Conservation (phyloP, 208 protist species). For the Trypanosoma melophagium region DNA sequence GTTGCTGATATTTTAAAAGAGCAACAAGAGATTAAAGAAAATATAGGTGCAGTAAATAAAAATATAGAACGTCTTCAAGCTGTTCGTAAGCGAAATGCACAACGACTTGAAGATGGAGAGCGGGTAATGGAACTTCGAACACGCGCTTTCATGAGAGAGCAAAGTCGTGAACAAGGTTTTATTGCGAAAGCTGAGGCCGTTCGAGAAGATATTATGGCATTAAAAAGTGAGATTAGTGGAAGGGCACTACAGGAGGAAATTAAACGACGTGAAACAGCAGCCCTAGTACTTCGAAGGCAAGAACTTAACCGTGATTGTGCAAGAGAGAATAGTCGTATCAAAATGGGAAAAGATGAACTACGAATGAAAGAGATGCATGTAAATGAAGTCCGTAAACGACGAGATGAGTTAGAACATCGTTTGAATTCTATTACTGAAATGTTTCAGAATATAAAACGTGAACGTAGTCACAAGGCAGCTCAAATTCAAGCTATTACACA, state of each 20-base stretch:
- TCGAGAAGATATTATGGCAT: conserved; percentile 52
- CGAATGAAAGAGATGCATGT: conserved; percentile 84
- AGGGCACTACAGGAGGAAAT: conserved; percentile 69
- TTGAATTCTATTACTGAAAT: conserved; percentile 68
- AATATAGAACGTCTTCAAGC: conserved; percentile 33
- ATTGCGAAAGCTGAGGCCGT: conserved; percentile 45
- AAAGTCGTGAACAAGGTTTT: conserved; percentile 82
- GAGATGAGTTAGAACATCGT: conserved; percentile 72
- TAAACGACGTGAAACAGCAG: conserved; percentile 64
- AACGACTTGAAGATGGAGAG: conserved; percentile 63
- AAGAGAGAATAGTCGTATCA: conserved; percentile 72
- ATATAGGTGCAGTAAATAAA: conserved; percentile 35
- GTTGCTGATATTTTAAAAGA: conserved; percentile 49
- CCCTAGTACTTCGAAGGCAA: conserved; percentile 75
- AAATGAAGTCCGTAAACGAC: conserved; percentile 55
- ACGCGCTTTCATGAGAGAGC: conserved; percentile 84
- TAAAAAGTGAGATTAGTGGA: conserved; percentile 75
- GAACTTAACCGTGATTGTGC: conserved; percentile 83
- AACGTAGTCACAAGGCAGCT: conserved; percentile 91
- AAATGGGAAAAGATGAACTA: conserved; percentile 85
- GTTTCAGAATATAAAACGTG: conserved; percentile 92
- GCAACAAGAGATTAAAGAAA: conserved; percentile 43
- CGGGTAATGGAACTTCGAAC: conserved; percentile 78
- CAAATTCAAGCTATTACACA: conserved; percentile 93
- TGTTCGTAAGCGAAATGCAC: conserved; percentile 30